Base-by-base conservation (phyloP, 441 rosid species). In the Arabidopsis lyrata region DNA sequence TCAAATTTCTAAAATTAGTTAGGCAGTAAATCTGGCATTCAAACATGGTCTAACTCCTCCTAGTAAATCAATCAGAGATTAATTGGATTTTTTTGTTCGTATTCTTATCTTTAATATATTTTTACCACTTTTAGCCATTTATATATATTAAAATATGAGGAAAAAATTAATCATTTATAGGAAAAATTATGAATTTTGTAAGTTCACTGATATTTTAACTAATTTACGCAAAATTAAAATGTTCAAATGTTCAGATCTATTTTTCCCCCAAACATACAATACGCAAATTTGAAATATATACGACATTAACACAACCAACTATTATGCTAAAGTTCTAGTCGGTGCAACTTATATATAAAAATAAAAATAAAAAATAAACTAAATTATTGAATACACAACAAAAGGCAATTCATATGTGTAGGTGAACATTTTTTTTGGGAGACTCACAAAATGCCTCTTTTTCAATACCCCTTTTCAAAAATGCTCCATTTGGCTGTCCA, bases 341-440 rank as follows among this genome's bases (percentile, higher is more conserved):
- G 54, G 27, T 48, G 27, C 2, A 22, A 50, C 29, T 1, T 50
- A 50, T 11, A 50, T 16, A 47, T 11, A 10, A n/a, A n/a, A n/a
- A n/a, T n/a, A n/a, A n/a, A n/a, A 22, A 50, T 24, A 8, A 13
- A 49, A 58, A 36, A 58, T 34, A 10, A 63, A 45, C 4, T 3
- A 10, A 63, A 45, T 1, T 3, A 45, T 45, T 8, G 11, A 31
- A 66, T 53, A 24, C 53, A 50, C 22, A 27, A 61, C 36, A 72
- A 29, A 63, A 42, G 38, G 42, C n/a, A 72, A 24, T 49, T 35
- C 29, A 24, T 47, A 34, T 27, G 20, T 35, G 55, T 63, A 56
- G 59, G 34, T 64, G 50, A 57, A 73, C 64, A 73, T 50, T 14
- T 20, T 2, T 8, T 16, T 12, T 34, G n/a, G n/a, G n/a, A n/a